Percentiles rank a stretch among this genome's conserved stretches.
These are phyloP conservation scores for Rhodotorula diobovata DNA, from an alignment of 768 basidiomycete species.

Conservation along the genomic window DNA sequence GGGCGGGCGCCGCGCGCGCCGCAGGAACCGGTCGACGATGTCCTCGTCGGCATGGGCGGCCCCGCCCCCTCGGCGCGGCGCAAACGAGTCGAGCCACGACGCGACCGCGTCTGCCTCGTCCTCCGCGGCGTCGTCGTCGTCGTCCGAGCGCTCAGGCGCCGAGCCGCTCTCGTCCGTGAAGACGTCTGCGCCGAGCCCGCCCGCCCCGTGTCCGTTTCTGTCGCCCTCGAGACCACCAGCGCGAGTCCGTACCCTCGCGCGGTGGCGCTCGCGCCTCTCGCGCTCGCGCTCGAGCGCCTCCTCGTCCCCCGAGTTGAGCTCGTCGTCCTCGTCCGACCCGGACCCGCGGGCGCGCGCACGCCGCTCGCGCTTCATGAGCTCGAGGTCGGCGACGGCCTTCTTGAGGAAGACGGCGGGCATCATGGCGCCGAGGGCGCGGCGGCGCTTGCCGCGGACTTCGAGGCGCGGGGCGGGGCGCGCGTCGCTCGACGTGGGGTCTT, in stretches of 20 bases:
- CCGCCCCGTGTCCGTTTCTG: no score
- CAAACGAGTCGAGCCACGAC: constrained; percentile 30
- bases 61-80: neutral
- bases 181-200: constrained; percentile 20
- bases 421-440: constrained; percentile 33
- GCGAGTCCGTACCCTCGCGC: constrained; percentile 6
- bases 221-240: constrained; percentile 7
- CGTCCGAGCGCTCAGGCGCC: constrained; percentile 11
- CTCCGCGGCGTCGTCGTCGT: neutral
- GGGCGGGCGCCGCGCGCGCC: constrained; percentile 12
- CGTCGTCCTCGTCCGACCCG: no score
- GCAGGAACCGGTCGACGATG: constrained; percentile 39
- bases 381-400: constrained; percentile 38
- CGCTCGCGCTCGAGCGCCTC: constrained; percentile 5
- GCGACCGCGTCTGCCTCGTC: constrained; percentile 33
- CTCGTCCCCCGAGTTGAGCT: constrained; percentile 35
- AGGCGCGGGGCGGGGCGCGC: constrained; percentile 5
- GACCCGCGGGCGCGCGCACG: neutral
- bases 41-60: constrained; percentile 26
- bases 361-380: constrained; percentile 39
- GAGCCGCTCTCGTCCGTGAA: constrained; percentile 29
- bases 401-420: constrained; percentile 43
- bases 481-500: neutral
- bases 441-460: constrained; percentile 23
- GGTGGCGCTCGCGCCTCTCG: neutral